phyloP scores from a whole-genome alignment of 2,329 filamentous ascomycete species.

The Podosphaera xanthii region DNA sequence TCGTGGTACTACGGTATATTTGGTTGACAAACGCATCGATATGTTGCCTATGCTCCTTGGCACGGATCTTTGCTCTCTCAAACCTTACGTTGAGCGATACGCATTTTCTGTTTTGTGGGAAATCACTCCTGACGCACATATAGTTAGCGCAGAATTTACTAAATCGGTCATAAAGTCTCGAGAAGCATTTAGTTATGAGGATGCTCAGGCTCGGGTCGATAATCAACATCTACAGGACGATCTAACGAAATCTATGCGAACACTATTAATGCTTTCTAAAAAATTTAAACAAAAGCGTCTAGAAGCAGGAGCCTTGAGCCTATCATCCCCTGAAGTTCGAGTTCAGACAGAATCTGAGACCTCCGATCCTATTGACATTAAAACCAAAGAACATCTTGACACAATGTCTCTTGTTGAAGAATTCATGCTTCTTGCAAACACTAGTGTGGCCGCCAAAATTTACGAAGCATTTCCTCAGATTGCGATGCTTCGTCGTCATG shows the following conservation, averaged over 20 bases:
- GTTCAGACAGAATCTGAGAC: constrained; percentile 90
- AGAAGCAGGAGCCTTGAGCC: constrained; percentile 81
- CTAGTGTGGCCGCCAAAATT: constrained; percentile 75
- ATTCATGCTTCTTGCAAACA: constrained; percentile 98
- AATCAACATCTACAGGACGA: constrained; percentile 72
- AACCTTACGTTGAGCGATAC: constrained; percentile 89
- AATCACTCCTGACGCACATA: constrained; percentile 61
- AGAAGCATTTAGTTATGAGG: constrained; percentile 94
- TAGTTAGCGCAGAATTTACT: constrained; percentile 69
- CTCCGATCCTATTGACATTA: constrained; percentile 84
- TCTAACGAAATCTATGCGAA: constrained; percentile 72
- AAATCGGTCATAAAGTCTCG: constrained; percentile 95
- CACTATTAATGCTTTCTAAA: constrained; percentile 69
- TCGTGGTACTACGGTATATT: constrained; percentile 85
- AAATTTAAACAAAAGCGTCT: constrained; percentile 88
- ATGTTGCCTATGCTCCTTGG: constrained; percentile 95
- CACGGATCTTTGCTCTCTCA: constrained; percentile 87
- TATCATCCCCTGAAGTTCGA: constrained; percentile 94
- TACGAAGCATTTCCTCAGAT: constrained; percentile 87
- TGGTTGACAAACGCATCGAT: constrained; percentile 97
- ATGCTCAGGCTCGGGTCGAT: constrained; percentile 84
- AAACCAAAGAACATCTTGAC: constrained; percentile 81
- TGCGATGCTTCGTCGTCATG: constrained; percentile 79
- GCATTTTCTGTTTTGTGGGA: constrained; percentile 81
- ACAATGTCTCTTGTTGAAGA: constrained; percentile 97